A percentile compares a stretch with the other conserved stretches of the same genome.
Evolutionary conservation across 2,329 filamentous ascomycete genomes (phyloP).

Genomic region (Purpureocillium lavendulum): DNA sequence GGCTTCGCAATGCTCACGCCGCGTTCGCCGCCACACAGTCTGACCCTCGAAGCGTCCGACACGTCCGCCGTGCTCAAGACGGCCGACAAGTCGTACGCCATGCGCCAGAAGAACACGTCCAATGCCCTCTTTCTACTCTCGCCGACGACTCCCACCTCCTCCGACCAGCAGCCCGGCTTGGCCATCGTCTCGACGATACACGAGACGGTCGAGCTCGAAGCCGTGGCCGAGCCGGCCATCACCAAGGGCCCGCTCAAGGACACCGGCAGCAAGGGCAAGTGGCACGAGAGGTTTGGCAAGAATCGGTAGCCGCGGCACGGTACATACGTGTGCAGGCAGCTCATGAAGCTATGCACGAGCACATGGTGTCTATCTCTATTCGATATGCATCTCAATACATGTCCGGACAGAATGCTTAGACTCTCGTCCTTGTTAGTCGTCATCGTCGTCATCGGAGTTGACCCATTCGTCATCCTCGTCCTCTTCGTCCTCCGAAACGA

Average conservation of each 20-base stretch:
- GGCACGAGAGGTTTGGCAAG: constrained; percentile 50
- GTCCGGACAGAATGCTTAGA: too few species aligned
- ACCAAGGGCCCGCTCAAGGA: constrained; percentile 17
- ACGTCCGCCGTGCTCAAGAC: constrained; percentile 43
- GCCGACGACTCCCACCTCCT: constrained; percentile 14
- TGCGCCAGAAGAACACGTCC: constrained; percentile 60
- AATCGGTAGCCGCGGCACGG: constrained; percentile 3
- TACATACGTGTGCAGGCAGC: background rate
- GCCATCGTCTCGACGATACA: constrained; percentile 47
- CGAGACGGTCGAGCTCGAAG: constrained; percentile 53
- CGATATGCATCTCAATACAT: too few species aligned
- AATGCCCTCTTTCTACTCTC: constrained; percentile 53
- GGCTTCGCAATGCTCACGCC: too few species aligned
- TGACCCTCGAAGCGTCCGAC: constrained; percentile 40
- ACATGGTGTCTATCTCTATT: background rate
- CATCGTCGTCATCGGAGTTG: background rate
- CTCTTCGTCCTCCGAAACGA: constrained; percentile 6
- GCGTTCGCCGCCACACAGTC: too few species aligned
- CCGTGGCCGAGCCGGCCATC: constrained; percentile 25
- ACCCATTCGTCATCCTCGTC: constrained; percentile 6
- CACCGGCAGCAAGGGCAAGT: constrained; percentile 38
- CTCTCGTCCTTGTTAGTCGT: too few species aligned
- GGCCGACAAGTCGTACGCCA: constrained; percentile 43
- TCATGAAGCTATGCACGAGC: background rate
- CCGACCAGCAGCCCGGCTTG: constrained; percentile 25